Percentiles rank a stretch among this genome's conserved stretches.
These are phyloP conservation scores for Fusarium falciforme DNA, from an alignment of 2,329 filamentous ascomycete genomes.

Conservation along the genomic window DNA sequence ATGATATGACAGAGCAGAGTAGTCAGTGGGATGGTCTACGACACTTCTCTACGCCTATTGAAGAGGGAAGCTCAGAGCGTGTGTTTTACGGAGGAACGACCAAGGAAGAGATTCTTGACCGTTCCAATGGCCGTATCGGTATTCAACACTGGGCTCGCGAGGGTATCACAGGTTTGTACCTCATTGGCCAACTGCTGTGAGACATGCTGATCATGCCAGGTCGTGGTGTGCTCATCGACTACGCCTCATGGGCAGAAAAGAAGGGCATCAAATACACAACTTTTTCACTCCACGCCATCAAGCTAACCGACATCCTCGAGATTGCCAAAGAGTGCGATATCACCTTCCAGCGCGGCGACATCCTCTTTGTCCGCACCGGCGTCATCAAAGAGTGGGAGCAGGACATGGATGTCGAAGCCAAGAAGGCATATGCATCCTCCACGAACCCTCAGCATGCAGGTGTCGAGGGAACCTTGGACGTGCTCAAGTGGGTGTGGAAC, in stretches of 20 bases:
- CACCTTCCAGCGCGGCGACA: slow-evolving; percentile 61
- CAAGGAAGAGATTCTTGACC: slow-evolving; percentile 57
- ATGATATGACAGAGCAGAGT: slow-evolving; percentile 50
- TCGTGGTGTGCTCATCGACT: slow-evolving; percentile 64
- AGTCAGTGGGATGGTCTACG: slow-evolving; percentile 64
- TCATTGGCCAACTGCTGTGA: accelerated
- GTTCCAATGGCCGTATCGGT: slow-evolving; percentile 57
- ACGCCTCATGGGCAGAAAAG: slow-evolving; percentile 55
- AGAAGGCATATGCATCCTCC: slow-evolving; percentile 50
- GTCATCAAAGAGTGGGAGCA: slow-evolving; percentile 57
- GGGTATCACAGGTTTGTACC: slow-evolving; percentile 51
- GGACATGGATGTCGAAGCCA: slow-evolving; percentile 48
- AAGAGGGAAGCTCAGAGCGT: slow-evolving; percentile 49
- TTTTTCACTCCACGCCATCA: slow-evolving; percentile 54
- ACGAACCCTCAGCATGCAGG: slow-evolving; percentile 51
- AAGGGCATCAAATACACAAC: slow-evolving; percentile 52
- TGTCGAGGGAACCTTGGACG: slow-evolving; percentile 60
- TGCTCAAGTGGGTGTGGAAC: slow-evolving; percentile 69
- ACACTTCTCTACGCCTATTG: slow-evolving; percentile 59
- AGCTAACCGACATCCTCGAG: slow-evolving; percentile 43
- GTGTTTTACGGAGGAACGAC: slow-evolving; percentile 63
- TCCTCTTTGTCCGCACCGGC: slow-evolving; percentile 66
- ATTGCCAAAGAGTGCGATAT: slow-evolving; percentile 55
- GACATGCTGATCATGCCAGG: slow-evolving; percentile 43
- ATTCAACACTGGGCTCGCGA: slow-evolving; percentile 59